Evolutionary conservation across 768 basidiomycete species (phyloP), one percentile per base, ranked within the genome.

Genomic region (Gelatoporia subvermispora): DNA sequence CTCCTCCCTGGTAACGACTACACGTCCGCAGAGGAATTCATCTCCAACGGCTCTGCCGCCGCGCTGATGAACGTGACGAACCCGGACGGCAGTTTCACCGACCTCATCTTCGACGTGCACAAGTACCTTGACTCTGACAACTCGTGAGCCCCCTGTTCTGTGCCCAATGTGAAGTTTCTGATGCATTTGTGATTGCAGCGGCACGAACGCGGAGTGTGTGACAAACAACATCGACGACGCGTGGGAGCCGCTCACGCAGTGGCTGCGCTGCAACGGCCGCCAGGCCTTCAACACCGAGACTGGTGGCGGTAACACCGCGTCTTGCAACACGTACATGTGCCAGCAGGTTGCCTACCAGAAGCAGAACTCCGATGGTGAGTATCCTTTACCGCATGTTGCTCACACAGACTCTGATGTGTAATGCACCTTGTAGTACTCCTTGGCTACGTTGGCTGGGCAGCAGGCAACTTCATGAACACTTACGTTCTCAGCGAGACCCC

Each of bases 361-460:
- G 35, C 43, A 41, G 22, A 50, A 60, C 41, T 50, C 45, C 40
- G 50, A 49, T 54, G 55, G 38, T 51, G 16, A 46, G 3, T 17
- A 3, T 28, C 8, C 8, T 11, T 35, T 20, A n/a, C 22, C 1
- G 8, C 10, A n/a, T 3, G 20, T 43, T 70, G 68, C 47, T 58
- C 76, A n/a, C 60, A 60, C 49, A 63, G 24, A 65, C 73, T 45
- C 66, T 77, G 8, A 65, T 69, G 1, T 74, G 62, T 53, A 64
- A 77, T 21, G 70, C 72, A 51, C 56, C 57, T 3, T 35, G 64
- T 65, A 37, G 68, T 57, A 25, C 68, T 77, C 45, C 58, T 69
- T 36, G 79, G 79, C 15, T 81, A 76, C 66, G 65, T 74, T 22
- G 68, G 73, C 31, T 79, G 77, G 79, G 68, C 74, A 49, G 79